Evolutionary conservation across 2,329 filamentous ascomycete species (phyloP), one percentile per base, ranked within the genome.

Genomic region (Aspergillus uvarum): DNA sequence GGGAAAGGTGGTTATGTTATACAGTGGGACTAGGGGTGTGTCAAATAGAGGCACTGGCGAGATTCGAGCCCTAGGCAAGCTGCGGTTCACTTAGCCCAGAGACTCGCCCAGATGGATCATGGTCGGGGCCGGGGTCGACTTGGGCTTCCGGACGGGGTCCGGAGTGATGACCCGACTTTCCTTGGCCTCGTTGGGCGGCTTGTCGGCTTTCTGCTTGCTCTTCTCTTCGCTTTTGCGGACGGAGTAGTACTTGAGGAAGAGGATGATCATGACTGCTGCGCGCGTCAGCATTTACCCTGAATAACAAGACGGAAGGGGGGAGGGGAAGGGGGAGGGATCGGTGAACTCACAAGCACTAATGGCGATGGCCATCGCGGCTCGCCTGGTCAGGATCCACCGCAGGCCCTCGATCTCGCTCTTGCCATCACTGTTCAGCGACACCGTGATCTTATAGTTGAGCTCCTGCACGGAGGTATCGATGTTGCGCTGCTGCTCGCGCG

Each of bases 371-470:
- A 86, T 78, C 14, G 86, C 85, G 1, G 86, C 86, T n/a, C 87
- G 79, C 50, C 87, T 77, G 10, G 87, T 89, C 59, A 89, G 77
- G 47, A 97, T 87, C 95, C 95, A 98, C 61, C 95, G 84, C 52
- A 99, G 80, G 1, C 89, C 90, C 75, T 99, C 95, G 52, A 98
- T 93, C 68, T 97, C 91, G 4, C 90, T 94, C 74, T 94, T 93
- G 51, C 90, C 87, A 75, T 98, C 95, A 63, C 91, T 95, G 74
- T 92, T 96, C 48, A 99, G 83, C 47, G 86, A 84, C 32, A 96
- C 92, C 22, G 91, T 96, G 75, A 99, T 98, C 74, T 96, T 95
- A 78, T 98, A 96, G 77, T 94, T 96, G 67, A 98, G 84, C 79
- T 96, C 90, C 81, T 97, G 93, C 63, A 96, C 93, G 83, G 88